Percentiles rank a stretch among this genome's conserved stretches.
These are phyloP conservation scores for Phanerochaete carnosa DNA, from an alignment of 768 basidiomycete species.

Conservation along the genomic window DNA sequence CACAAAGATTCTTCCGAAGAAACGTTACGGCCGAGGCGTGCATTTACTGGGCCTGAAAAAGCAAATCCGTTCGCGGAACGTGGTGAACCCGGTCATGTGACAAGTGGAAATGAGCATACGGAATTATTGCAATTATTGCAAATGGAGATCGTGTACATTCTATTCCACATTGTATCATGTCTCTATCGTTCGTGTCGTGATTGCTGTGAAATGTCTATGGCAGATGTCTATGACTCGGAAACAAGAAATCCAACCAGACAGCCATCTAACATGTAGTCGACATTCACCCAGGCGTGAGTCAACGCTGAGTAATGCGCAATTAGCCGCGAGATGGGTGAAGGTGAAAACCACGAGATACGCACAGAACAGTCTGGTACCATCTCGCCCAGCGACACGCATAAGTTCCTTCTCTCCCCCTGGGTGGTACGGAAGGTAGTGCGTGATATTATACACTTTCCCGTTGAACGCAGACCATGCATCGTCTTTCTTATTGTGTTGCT, in stretches of 20 bases:
- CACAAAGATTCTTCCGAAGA: not conserved
- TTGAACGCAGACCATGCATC: conserved; percentile 94
- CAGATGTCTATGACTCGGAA: conserved; percentile 45
- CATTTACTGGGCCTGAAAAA: too few relatives aligned
- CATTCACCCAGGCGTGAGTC: conserved; percentile 96
- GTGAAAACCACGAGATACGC: conserved; percentile 24
- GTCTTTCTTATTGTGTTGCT: conserved; percentile 73
- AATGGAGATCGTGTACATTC: not conserved
- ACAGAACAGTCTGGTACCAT: conserved; percentile 96
- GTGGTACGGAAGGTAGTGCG: conserved; percentile 86
- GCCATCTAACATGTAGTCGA: conserved; percentile 92
- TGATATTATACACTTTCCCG: conserved; percentile 96
- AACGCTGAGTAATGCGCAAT: conserved; percentile 45
- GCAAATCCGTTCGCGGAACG: too few relatives aligned
- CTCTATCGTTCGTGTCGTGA: not conserved
- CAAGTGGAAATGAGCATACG: too few relatives aligned
- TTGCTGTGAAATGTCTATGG: not conserved
- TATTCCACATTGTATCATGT: not conserved
- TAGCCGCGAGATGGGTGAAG: not conserved
- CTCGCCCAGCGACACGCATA: conserved; percentile 92
- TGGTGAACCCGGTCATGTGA: too few relatives aligned
- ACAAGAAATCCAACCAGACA: conserved; percentile 92
- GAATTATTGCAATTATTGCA: too few relatives aligned
- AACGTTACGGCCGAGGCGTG: too few relatives aligned
- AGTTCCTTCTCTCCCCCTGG: conserved; percentile 94